A percentile compares a stretch with the other conserved stretches of the same genome.
phyloP scores from a whole-genome alignment of 768 basidiomycete species.

The Melanogaster broomeanus region DNA sequence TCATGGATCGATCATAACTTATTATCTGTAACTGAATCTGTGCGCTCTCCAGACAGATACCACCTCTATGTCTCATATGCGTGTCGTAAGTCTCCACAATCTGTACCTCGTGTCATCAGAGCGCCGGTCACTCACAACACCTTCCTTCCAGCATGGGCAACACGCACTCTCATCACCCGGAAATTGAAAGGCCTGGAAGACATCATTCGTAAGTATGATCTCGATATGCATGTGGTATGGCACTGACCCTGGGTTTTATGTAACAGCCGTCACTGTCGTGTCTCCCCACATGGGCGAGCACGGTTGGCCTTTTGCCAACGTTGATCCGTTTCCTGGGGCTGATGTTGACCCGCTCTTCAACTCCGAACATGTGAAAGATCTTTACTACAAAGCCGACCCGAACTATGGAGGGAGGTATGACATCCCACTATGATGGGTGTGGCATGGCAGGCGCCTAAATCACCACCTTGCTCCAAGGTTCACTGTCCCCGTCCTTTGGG shows the following conservation, averaged over 20 bases:
- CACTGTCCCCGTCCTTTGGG: slow-evolving; percentile 92
- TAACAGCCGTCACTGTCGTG: slow-evolving; percentile 72
- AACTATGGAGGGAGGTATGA: slow-evolving; percentile 68
- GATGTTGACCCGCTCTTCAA: slow-evolving; percentile 75
- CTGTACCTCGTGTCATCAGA: not conserved
- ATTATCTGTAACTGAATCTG: not conserved
- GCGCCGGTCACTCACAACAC: too few species aligned
- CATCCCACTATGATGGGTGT: not conserved
- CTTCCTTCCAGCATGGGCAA: slow-evolving; percentile 79
- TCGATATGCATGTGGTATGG: not conserved
- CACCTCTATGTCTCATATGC: slow-evolving; percentile 88
- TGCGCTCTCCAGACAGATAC: slow-evolving; percentile 69
- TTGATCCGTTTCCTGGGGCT: slow-evolving; percentile 67
- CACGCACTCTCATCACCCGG: slow-evolving; percentile 83
- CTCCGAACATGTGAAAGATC: slow-evolving; percentile 73
- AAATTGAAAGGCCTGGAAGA: slow-evolving; percentile 92
- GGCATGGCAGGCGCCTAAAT: not conserved
- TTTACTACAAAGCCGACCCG: slow-evolving; percentile 78
- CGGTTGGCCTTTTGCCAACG: slow-evolving; percentile 87
- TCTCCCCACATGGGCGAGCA: slow-evolving; percentile 82
- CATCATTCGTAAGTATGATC: slow-evolving; percentile 60
- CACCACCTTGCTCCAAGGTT: slow-evolving; percentile 44
- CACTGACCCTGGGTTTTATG: not conserved
- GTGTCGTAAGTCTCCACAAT: slow-evolving; percentile 59
- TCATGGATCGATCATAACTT: too few species aligned